Percentiles rank a stretch among this genome's conserved stretches.
These are phyloP conservation scores for Leccinum pallidistipes DNA, from an alignment of 1,284 basidiomycete species.

Conservation along the genomic window DNA sequence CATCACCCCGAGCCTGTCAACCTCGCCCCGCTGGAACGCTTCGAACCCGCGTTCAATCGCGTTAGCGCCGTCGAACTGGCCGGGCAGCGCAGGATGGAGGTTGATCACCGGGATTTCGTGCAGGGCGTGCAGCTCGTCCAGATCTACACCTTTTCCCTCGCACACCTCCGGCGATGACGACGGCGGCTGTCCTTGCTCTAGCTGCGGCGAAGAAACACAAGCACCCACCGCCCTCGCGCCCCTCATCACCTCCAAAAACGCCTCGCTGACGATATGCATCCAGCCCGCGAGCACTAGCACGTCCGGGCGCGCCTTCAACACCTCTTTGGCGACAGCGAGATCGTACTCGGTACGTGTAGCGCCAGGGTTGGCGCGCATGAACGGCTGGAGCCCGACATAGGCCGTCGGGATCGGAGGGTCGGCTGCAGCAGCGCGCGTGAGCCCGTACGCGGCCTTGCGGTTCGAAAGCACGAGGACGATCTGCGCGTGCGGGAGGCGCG, in stretches of 20 bases:
- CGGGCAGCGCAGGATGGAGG: constrained; percentile 93
- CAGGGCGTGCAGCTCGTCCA: constrained; percentile 15
- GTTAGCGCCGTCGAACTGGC: constrained; percentile 90
- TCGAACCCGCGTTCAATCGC: constrained; percentile 90
- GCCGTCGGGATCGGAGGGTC: constrained; percentile 78
- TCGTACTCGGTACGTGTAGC: constrained; percentile 88
- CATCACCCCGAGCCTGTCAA: constrained; percentile 85
- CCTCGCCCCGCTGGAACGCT: constrained; percentile 82
- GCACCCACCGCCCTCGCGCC: constrained; percentile 29
- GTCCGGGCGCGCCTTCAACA: constrained; percentile 71
- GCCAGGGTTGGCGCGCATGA: constrained; percentile 71
- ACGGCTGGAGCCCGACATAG: constrained; percentile 86
- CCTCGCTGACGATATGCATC: constrained; percentile 88
- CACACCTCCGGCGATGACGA: not conserved
- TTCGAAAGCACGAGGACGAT: constrained; percentile 91
- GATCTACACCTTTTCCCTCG: constrained; percentile 23
- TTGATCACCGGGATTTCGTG: constrained; percentile 88
- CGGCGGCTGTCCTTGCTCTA: not conserved
- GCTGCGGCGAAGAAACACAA: not conserved
- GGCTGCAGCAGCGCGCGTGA: constrained; percentile 72
- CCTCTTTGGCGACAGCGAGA: constrained; percentile 73
- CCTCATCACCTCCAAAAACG: constrained; percentile 53
- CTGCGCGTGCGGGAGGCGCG: constrained; percentile 60
- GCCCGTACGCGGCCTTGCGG: constrained; percentile 88
- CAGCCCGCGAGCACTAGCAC: constrained; percentile 93